Base-by-base conservation (phyloP, 306 rosid genomes). In the Lagenaria siceraria region DNA sequence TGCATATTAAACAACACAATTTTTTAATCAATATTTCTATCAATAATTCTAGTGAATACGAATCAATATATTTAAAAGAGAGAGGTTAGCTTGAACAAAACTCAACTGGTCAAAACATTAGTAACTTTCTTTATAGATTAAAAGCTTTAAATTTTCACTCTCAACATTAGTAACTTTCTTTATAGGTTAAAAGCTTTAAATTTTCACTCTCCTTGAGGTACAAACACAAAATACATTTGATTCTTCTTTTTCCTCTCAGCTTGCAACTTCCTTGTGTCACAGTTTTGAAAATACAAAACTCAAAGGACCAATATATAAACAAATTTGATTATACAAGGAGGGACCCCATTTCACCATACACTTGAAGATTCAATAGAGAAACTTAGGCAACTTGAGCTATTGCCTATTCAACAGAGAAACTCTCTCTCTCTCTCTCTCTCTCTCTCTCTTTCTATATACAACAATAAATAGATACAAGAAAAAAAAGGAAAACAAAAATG, bases 361-460 rank as follows among this genome's bases (percentile, higher is more conserved):
- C 60, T 55, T 83, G 51, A 53, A 60, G 59, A 80, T 81, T 49
- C 66, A 63, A 64, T 21, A 59, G 70, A 84, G 19, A 86, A 71
- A 83, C 84, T 81, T 63, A 14, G 87, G 80, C 86, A 80, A 83
- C 79, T 77, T 73, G 77, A 46, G 40, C 21, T 14, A 27, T 81
- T 84, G 83, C 78, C 89, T 51, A 75, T 56, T 59, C 52, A 79
- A 18, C 19, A 73, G 4, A 49, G 15, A 81, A 80, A 19, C 43
- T 24, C 1, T 40, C 35, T 27, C 62, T 17, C 18, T 77, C 80
- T 33, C 31, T 55, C 76, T 78, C 69, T 70, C n/a, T 63, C 82
- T 15, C 81, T 70, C 72, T 18, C 78, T 83, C 40, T 81, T 35
- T 68, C 49, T 80, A 35, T 42, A 80, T 83, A 79, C 81, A 78